Conservation (phyloP, 2,329 filamentous ascomycete genomes). For the Ophiobolus disseminans region DNA sequence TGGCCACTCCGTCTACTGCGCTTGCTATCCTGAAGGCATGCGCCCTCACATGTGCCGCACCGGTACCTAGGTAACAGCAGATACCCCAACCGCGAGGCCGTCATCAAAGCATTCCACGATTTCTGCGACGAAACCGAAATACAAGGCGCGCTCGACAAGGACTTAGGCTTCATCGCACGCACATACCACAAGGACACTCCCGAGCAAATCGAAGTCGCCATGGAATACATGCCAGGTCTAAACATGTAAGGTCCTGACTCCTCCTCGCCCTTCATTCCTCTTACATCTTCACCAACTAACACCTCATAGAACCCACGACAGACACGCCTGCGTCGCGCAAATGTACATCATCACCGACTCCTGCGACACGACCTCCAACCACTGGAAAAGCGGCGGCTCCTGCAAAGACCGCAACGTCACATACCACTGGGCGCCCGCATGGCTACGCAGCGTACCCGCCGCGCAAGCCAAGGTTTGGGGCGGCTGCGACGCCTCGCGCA, state of each 20-base stretch:
- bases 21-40: too few relatives aligned
- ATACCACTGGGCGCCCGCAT: neutral
- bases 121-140: neutral
- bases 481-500: neutral
- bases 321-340: constrained; percentile 1
- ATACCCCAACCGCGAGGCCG: neutral
- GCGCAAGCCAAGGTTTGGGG: neutral
- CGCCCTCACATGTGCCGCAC: too few relatives aligned
- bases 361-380: neutral
- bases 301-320: neutral
- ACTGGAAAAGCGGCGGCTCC: neutral
- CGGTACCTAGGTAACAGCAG: neutral
- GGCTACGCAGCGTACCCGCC: neutral
- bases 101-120: neutral
- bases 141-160: neutral
- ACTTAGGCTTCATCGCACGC: neutral
- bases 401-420: neutral
- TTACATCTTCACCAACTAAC: too few relatives aligned
- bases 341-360: neutral
- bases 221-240: neutral
- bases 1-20: too few relatives aligned
- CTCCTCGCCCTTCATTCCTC: too few relatives aligned
- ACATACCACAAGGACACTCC: neutral
- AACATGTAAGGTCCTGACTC: too few relatives aligned
- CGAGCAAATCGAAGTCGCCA: neutral